These are phyloP conservation scores for Athelia sp. DNA, from an alignment of 1,284 basidiomycete species.

Conservation along the genomic window DNA sequence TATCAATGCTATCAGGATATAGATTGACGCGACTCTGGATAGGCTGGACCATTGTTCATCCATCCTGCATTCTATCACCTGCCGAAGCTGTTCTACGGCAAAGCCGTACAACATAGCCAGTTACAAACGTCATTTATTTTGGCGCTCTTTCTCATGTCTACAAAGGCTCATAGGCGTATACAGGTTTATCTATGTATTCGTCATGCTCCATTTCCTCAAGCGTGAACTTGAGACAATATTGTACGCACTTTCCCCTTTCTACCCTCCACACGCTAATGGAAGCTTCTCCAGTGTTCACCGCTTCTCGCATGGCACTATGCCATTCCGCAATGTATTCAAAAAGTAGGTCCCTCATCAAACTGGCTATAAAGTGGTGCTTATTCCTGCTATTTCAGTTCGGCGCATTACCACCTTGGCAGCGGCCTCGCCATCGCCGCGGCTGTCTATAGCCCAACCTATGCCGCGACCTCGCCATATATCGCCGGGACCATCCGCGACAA, in stretches of 20 bases:
- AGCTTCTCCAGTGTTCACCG: conserved; percentile 66
- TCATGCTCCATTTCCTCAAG: conserved; percentile 88
- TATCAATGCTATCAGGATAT: background rate
- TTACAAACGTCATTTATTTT: conserved; percentile 68
- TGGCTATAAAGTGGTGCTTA: too few relatives aligned
- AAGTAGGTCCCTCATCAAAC: conserved; percentile 54
- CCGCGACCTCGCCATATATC: conserved; percentile 56
- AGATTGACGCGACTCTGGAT: background rate
- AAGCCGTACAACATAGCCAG: conserved; percentile 63
- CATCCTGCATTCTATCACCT: conserved; percentile 86
- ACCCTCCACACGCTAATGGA: too few relatives aligned
- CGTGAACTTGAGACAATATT: conserved; percentile 93
- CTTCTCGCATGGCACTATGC: conserved; percentile 96
- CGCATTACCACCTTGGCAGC: conserved; percentile 83
- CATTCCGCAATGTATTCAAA: conserved; percentile 81
- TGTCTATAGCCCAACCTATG: conserved; percentile 73
- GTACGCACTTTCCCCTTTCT: conserved; percentile 31
- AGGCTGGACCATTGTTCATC: conserved; percentile 89
- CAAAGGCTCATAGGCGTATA: conserved; percentile 1
- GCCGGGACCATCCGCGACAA: conserved; percentile 66
- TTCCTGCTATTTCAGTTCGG: conserved; percentile 76
- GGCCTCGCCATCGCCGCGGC: conserved; percentile 74
- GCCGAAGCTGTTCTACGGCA: conserved; percentile 65
- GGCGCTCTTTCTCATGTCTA: too few relatives aligned
- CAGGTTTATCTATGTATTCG: conserved; percentile 76